These are phyloP conservation scores for Eremochloa ophiuroides DNA, from an alignment of 176 grass and related monocot species.

Conservation along the genomic window DNA sequence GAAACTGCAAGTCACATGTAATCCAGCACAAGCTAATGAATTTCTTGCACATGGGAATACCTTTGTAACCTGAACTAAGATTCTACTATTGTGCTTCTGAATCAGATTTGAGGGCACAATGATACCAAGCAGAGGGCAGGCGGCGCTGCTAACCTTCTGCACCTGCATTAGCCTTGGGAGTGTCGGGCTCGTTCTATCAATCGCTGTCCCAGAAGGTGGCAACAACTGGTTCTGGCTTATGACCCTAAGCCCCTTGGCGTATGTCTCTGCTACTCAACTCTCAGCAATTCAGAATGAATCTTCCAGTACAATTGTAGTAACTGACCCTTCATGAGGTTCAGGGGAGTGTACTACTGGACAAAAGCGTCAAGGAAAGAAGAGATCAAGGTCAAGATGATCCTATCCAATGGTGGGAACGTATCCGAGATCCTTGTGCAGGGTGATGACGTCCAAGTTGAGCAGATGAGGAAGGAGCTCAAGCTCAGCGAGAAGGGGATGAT, in stretches of 20 bases:
- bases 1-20: not conserved
- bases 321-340: conserved; percentile 22
- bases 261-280: conserved; percentile 32
- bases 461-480: conserved; percentile 82
- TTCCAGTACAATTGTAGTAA: conserved; percentile 10
- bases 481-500: conserved; percentile 90
- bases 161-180: conserved; percentile 92
- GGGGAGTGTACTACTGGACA: conserved; percentile 95
- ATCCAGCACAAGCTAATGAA: not conserved
- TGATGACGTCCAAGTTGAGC: conserved; percentile 83
- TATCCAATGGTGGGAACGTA: conserved; percentile 45
- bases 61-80: not conserved
- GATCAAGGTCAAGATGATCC: conserved; percentile 88
- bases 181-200: conserved; percentile 82
- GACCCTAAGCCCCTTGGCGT: conserved; percentile 85
- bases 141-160: conserved; percentile 89
- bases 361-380: conserved; percentile 88
- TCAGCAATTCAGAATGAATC: conserved; percentile 11
- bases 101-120: conserved; percentile 90
- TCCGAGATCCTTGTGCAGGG: conserved; percentile 75
- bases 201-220: conserved; percentile 83
- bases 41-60: not conserved
- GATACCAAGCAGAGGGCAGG: conserved; percentile 88
- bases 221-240: conserved; percentile 99
- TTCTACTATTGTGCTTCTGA: not conserved